Percentiles rank a stretch among this genome's conserved stretches.
Evolutionary conservation across 2,329 filamentous ascomycete genomes (phyloP).

Genomic region (Erysiphe neolycopersici): DNA sequence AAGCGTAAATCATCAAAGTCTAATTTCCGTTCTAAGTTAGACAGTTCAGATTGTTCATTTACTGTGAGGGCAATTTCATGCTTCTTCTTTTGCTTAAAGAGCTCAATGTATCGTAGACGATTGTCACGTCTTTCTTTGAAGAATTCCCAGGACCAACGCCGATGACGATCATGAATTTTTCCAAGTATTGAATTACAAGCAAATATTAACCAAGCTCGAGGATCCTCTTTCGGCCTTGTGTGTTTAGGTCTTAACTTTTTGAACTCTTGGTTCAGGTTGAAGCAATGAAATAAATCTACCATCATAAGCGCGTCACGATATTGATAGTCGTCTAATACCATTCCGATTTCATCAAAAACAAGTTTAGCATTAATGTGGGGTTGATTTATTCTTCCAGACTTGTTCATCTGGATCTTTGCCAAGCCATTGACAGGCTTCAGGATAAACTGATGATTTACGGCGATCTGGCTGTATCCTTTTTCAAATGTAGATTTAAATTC

Average conservation of each 20-base stretch:
- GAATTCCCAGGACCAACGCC: slow-evolving; percentile 86
- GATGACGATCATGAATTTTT: slow-evolving; percentile 88
- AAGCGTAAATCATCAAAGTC: slow-evolving; percentile 90
- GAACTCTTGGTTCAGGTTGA: slow-evolving; percentile 92
- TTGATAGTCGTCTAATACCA: slow-evolving; percentile 92
- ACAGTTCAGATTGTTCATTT: slow-evolving; percentile 45
- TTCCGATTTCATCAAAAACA: slow-evolving; percentile 88
- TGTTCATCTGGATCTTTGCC: slow-evolving; percentile 84
- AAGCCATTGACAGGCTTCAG: slow-evolving; percentile 87
- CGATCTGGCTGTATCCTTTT: slow-evolving; percentile 30
- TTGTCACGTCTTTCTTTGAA: slow-evolving; percentile 84
- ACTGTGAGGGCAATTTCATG: slow-evolving; percentile 39
- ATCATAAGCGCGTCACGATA: slow-evolving; percentile 96
- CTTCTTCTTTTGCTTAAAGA: slow-evolving; percentile 79
- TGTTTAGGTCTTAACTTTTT: slow-evolving; percentile 73
- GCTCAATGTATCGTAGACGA: slow-evolving; percentile 60
- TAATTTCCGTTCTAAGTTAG: slow-evolving; percentile 60
- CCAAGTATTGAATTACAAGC: slow-evolving; percentile 68
- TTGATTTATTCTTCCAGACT: slow-evolving; percentile 51
- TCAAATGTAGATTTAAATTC: slow-evolving; percentile 60
- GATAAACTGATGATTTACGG: slow-evolving; percentile 59
- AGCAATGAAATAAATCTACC: slow-evolving; percentile 95
- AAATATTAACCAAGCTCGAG: slow-evolving; percentile 75
- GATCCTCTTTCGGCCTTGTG: slow-evolving; percentile 61
- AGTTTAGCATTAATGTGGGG: slow-evolving; percentile 73